Evolutionary conservation across 208 protist species (phyloP), one percentile per base, ranked within the genome.

Genomic region (Trypanosoma scelopori): DNA sequence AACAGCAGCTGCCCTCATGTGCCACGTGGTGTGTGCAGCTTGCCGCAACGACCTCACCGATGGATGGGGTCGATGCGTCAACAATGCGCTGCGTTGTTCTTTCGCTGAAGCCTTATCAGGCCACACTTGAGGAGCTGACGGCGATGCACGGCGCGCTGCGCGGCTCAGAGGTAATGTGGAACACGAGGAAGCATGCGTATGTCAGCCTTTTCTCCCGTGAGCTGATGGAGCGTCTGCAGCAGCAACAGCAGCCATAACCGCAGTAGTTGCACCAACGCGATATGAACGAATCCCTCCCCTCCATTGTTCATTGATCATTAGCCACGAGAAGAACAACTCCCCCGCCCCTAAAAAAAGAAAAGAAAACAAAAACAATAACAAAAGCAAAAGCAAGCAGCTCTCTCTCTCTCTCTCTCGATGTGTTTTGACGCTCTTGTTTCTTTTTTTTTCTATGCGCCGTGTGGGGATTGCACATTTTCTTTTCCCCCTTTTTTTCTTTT

Each of bases 111-210:
- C 63, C 84, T 20, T 92, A 89, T 42, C 68, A 79, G 42, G 59
- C 42, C 1, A 81, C 84, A 9, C 32, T 89, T 46, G 83, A 92
- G 74, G 85, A 89, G 64, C 88, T 78, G 39, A 42, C 46, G 1
- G 42, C 82, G 5, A 49, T 92, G 65, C 85, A 89, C 60, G 56
- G 55, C 35, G 30, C 47, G 32, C 22, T 79, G 51, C 64, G 56
- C 20, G 68, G 27, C 46, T 42, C 48, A 50, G 74, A 80, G 42
- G 73, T 92, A 18, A 45, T 53, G 16, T 94, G 85, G 84, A 94
- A 94, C 48, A 84, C 78, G 13, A 78, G 84, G 64, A 80, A 81
- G 42, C 89, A 95, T 58, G 74, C 68, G 43, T 85, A 87, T 60
- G 72, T 87, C n/a, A 68, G 85, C 7, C 74, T 94, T 30, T 84